These are phyloP conservation scores for Xylaria sp. DNA, from an alignment of 2,329 filamentous ascomycete genomes.

Conservation along the genomic window DNA sequence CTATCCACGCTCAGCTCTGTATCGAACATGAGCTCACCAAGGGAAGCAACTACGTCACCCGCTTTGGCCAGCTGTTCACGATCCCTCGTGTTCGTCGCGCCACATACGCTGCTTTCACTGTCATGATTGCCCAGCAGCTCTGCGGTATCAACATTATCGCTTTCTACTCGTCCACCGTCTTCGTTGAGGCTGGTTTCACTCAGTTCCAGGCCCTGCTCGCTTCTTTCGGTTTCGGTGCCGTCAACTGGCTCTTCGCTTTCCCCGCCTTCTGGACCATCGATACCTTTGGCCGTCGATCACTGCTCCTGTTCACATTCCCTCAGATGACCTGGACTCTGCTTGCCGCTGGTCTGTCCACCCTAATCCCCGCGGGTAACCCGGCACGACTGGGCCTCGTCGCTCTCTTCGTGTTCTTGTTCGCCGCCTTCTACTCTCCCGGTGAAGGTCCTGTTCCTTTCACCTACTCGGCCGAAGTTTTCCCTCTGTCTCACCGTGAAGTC, in stretches of 20 bases:
- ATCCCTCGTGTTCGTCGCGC: constrained; percentile 77
- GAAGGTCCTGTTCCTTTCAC: constrained; percentile 76
- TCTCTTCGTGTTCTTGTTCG: constrained; percentile 70
- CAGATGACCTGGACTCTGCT: constrained; percentile 76
- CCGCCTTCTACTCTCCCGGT: constrained; percentile 71
- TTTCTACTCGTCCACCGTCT: constrained; percentile 77
- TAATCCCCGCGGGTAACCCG: constrained; percentile 52
- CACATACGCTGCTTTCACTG: constrained; percentile 78
- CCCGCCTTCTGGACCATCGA: constrained; percentile 75
- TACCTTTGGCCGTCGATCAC: constrained; percentile 70
- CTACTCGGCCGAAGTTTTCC: constrained; percentile 77
- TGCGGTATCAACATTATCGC: constrained; percentile 79
- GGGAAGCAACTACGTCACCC: constrained; percentile 67
- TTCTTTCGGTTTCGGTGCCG: constrained; percentile 72
- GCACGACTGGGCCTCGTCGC: constrained; percentile 61
- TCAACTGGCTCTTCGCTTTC: constrained; percentile 75
- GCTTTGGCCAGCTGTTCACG: constrained; percentile 74
- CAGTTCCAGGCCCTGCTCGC: constrained; percentile 68
- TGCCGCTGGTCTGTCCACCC: constrained; percentile 69
- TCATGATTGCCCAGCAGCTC: constrained; percentile 84
- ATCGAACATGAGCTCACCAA: constrained; percentile 65
- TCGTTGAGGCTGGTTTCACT: constrained; percentile 66
- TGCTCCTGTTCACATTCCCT: constrained; percentile 74
- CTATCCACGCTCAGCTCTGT: constrained; percentile 72
- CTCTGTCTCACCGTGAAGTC: constrained; percentile 75